Conservation (phyloP, 306 rosid genomes). For the Cotoneaster glaucophyllus region DNA sequence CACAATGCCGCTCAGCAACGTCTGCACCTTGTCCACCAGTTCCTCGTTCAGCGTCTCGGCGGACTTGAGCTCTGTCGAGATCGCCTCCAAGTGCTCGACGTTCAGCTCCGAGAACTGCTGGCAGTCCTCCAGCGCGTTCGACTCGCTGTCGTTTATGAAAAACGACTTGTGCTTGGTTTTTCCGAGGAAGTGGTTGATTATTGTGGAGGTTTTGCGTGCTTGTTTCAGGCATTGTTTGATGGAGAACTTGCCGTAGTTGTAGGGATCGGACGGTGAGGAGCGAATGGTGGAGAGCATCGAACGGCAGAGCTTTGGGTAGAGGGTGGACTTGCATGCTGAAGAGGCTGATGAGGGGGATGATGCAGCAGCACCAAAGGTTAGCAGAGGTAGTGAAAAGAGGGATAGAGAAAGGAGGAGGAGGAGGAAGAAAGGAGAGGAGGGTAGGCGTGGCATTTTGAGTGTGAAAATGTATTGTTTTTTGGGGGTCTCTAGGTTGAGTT, state of each 20-base stretch:
- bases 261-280: conserved; percentile 57
- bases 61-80: conserved; percentile 21
- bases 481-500: neutral
- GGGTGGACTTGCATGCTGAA: conserved; percentile 46
- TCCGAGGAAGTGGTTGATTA: conserved; percentile 24
- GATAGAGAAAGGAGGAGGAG: neutral
- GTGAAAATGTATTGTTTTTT: neutral
- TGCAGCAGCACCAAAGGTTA: neutral
- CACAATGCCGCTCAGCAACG: conserved; percentile 59
- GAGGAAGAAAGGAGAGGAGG: neutral
- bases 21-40: conserved; percentile 38
- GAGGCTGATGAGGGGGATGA: conserved; percentile 13
- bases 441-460: neutral
- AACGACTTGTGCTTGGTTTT: neutral
- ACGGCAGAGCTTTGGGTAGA: conserved; percentile 75
- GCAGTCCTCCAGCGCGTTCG: conserved; percentile 57
- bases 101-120: conserved; percentile 43
- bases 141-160: conserved; percentile 16
- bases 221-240: conserved; percentile 54
- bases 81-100: conserved; percentile 44
- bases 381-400: neutral
- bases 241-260: conserved; percentile 53
- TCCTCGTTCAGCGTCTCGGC: conserved; percentile 18
- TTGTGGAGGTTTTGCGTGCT: conserved; percentile 38
- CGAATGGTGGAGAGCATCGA: conserved; percentile 50